Conservation (phyloP, 1,284 basidiomycete genomes). For the Pascua sp. region DNA sequence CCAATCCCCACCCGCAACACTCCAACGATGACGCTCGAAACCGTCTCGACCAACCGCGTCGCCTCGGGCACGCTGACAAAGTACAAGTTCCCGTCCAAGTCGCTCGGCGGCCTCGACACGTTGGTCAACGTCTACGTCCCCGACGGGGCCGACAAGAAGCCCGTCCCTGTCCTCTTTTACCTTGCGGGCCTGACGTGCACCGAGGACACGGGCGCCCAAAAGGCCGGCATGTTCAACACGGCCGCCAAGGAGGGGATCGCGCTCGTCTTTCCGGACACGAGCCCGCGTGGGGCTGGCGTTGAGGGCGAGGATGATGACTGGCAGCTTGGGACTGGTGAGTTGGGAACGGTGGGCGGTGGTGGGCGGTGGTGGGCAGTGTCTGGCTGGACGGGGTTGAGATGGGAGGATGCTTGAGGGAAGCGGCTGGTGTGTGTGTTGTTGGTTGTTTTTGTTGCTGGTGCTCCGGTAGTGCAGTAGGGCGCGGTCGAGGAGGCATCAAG, state of each 20-base stretch:
- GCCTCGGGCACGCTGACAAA: conserved; percentile 77
- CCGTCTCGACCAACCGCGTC: conserved; percentile 70
- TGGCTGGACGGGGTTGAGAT: no score
- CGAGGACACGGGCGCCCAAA: conserved; percentile 92
- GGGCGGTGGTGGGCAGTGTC: no score
- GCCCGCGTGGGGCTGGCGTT: conserved; percentile 85
- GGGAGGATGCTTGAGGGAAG: no score
- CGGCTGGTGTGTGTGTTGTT: no score
- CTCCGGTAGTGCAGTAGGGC: background rate
- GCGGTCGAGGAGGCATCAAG: no score
- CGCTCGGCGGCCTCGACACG: conserved; percentile 73
- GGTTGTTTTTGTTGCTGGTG: no score
- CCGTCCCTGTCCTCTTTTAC: conserved; percentile 81
- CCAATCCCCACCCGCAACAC: background rate
- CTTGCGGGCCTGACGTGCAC: conserved; percentile 92
- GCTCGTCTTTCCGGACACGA: conserved; percentile 92
- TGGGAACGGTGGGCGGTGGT: background rate
- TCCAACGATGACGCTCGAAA: conserved; percentile 58
- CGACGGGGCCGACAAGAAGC: conserved; percentile 55
- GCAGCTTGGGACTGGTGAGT: conserved; percentile 78
- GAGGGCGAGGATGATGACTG: conserved; percentile 82
- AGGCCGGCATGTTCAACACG: conserved; percentile 75
- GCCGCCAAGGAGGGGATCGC: conserved; percentile 82
- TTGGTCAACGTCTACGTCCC: conserved; percentile 91
- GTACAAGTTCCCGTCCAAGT: conserved; percentile 76